Base-by-base conservation (phyloP, 139 green algal species). In the Auxenochlorella protothecoides region DNA sequence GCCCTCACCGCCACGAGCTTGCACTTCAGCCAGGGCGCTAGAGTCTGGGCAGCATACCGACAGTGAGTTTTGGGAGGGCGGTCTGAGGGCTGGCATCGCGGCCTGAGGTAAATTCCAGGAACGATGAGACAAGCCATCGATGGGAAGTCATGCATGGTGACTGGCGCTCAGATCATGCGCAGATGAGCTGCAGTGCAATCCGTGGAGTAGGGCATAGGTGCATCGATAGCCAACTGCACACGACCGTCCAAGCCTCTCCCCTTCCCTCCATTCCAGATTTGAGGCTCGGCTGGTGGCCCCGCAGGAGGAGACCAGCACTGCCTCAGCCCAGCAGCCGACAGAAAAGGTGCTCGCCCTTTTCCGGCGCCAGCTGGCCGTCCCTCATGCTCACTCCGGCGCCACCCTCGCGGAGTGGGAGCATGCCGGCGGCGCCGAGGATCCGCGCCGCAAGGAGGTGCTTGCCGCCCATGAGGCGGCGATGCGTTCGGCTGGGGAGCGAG, bases 1-100 rank as follows among this genome's bases (percentile, higher is more conserved):
- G 86, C 85, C 5, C 71, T 92, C 8, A 82, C 80, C 12, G 82
- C 85, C 16, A 84, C 72, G 27, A 89, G 89, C n/a, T 74, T 94
- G 68, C 89, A 94, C 71, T 54, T 73, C 3, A 69, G 68, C 53
- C 60, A 85, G 65, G 87, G 83, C 0, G 54, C 63, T 44, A 14
- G 57, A 16, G 59, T 93, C 3, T 93, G 88, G 88, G 72, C 73
- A 0, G 15, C 69, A 4, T 89, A 85, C 79, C 88, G 84, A 77
- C 68, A 55, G 5, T 81, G 27, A 44, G 27, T 44, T 44, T 44
- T 0, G 27, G 27, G 27, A 44, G 27, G 27, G 27, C 27, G 27
- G 27, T 44, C 27, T 44, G 27, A 44, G 27, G 27, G 27, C 27
- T 44, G 27, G 27, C 27, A 44, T 44, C 27, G 27, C 27, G 27